These are phyloP conservation scores for Chrysopogon serrulatus DNA, from an alignment of 176 grass and related monocot genomes.

Conservation along the genomic window DNA sequence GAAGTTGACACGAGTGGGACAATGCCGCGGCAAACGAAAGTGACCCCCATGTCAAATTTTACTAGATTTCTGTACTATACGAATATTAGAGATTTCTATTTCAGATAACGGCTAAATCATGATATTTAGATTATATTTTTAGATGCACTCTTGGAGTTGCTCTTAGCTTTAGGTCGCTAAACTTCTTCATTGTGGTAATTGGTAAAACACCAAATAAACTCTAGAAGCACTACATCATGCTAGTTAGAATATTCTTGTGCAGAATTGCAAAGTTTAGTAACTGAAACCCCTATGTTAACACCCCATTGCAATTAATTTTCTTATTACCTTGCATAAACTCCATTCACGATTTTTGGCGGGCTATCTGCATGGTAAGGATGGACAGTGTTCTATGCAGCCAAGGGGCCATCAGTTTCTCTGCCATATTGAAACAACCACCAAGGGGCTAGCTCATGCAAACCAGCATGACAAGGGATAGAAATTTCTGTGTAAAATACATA, in stretches of 20 bases:
- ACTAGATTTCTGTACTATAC: too few relatives aligned
- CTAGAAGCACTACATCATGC: background rate
- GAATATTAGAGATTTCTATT: too few relatives aligned
- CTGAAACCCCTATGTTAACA: background rate
- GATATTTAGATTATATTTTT: too few relatives aligned
- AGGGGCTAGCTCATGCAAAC: background rate
- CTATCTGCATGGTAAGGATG: too few relatives aligned
- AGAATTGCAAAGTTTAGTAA: background rate
- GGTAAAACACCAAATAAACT: background rate
- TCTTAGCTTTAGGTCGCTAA: background rate
- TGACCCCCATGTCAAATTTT: too few relatives aligned
- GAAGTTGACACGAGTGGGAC: too few relatives aligned
- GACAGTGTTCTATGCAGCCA: too few relatives aligned
- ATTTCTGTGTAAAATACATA: slow-evolving; percentile 10
- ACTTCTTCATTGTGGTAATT: background rate
- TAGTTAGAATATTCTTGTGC: background rate
- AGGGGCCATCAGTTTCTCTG: background rate
- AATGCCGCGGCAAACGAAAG: too few relatives aligned
- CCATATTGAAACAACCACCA: background rate
- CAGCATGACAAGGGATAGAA: background rate
- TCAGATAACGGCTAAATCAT: too few relatives aligned
- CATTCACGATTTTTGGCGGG: too few relatives aligned
- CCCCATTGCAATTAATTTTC: background rate
- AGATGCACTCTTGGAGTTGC: too few relatives aligned
- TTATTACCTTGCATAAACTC: background rate